Evolutionary conservation across 2,329 filamentous ascomycete genomes (phyloP).

Genomic region (Aspergillus ochraceus): DNA sequence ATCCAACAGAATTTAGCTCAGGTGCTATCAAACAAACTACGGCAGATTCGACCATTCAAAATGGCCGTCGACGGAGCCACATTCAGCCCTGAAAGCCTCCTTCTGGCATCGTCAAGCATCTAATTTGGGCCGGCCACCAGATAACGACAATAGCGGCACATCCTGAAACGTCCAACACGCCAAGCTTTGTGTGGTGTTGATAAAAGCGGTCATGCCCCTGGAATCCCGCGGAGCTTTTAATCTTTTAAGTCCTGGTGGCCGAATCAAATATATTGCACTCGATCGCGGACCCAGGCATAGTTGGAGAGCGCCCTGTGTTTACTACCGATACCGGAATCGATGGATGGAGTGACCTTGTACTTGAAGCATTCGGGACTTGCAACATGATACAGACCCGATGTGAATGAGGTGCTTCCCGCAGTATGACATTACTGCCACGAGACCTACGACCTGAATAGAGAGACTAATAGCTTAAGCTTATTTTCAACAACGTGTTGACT

Average conservation of each 20-base stretch:
- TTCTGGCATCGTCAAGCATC: neutral
- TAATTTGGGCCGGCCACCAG: neutral
- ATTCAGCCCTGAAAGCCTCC: neutral
- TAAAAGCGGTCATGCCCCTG: neutral
- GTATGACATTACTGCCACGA: neutral
- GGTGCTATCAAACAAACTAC: neutral
- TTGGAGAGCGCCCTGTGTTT: neutral
- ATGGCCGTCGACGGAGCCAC: neutral
- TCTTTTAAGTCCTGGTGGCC: neutral
- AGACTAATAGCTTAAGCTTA: neutral
- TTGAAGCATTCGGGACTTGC: neutral
- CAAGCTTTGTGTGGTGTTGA: neutral
- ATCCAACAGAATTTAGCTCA: neutral
- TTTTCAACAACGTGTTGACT: neutral
- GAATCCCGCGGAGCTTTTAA: neutral
- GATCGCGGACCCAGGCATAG: neutral
- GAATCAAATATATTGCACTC: neutral
- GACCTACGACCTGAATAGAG: neutral
- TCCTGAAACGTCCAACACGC: neutral
- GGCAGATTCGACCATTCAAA: neutral
- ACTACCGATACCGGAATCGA: neutral
- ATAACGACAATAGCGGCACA: neutral
- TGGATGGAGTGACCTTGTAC: neutral
- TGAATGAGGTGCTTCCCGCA: neutral
- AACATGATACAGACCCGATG: too few species aligned